Base-by-base conservation (phyloP, 768 basidiomycete species). In the Termitomyces sp. region DNA sequence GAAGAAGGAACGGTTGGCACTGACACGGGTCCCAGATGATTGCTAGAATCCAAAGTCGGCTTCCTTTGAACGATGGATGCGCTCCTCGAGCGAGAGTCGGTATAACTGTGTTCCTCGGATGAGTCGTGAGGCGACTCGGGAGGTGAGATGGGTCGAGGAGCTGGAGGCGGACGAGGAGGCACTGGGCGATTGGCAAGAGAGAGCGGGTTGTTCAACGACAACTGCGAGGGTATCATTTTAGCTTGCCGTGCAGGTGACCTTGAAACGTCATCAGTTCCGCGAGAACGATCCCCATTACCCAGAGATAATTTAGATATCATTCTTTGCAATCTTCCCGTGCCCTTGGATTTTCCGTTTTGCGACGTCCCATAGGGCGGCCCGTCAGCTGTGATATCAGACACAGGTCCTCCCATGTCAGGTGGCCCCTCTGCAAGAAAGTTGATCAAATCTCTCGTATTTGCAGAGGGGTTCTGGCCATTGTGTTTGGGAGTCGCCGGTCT, bases 291-390 rank as follows among this genome's bases (percentile, higher is more conserved):
- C 29, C 66, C 69, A 52, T 67, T 72, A 27, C 80, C 78, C 60
- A 83, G 73, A 37, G 82, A 86, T 27, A 93, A 75, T 63, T 84
- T 87, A 19, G 90, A 92, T 63, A 95, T 89, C 85, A 95, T 92
- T 60, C 85, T 82, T 69, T 88, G 87, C 58, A 94, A 73, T 25
- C 90, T 80, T 47, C 83, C 83, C 54, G 77, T 78, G 48, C 73
- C 72, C 69, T 84, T 84, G 25, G 77, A 75, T 56, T 82, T 81
- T 7, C 70, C 67, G 53, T 74, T 75, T 25, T 80, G 79, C 46
- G 75, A 68, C 19, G 19, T 56, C 9, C 61, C 59, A 47, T 46
- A 47, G 12, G 74, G 66, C 16, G 62, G 59, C 29, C 63, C 56
- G 43, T 71, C 73, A 21, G 64, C 42, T 25, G 65, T 60, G 54